Conservation (phyloP, 2,329 filamentous ascomycete species). For the Botrytis porri region DNA sequence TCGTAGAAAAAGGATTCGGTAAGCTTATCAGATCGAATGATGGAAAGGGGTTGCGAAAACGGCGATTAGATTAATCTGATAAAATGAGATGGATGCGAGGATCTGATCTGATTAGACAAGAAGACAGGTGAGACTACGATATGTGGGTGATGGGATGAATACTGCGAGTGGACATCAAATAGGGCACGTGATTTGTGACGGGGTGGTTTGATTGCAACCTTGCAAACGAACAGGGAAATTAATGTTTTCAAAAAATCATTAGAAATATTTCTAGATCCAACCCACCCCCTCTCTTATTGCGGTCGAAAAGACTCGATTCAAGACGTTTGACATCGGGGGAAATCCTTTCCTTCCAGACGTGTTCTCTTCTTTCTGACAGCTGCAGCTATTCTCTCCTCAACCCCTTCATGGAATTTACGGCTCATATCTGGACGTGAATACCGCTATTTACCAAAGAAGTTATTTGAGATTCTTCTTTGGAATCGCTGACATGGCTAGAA, state of each 20-base stretch:
- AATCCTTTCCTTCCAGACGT: background rate
- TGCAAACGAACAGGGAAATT: too few relatives aligned
- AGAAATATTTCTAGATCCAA: background rate
- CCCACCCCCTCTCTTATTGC: background rate
- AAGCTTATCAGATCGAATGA: background rate
- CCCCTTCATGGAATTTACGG: background rate
- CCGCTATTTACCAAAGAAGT: background rate
- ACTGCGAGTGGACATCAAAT: background rate
- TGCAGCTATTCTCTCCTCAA: background rate
- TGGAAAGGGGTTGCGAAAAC: background rate
- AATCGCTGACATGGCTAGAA: background rate
- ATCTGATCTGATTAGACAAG: slow-evolving; percentile 2
- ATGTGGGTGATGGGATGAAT: background rate
- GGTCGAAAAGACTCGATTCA: background rate
- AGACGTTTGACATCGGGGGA: background rate
- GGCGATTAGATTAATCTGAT: slow-evolving; percentile 2
- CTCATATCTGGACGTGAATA: background rate
- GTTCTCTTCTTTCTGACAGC: background rate
- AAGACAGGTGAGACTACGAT: background rate
- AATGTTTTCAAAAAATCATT: background rate
- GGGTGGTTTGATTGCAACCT: background rate
- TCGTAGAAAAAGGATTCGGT: background rate
- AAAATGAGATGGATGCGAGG: background rate
- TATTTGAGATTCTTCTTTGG: background rate
- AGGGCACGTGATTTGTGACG: background rate